These are phyloP conservation scores for Sclerotiophoma versabilis DNA, from an alignment of 2,329 filamentous ascomycete species.

Conservation along the genomic window DNA sequence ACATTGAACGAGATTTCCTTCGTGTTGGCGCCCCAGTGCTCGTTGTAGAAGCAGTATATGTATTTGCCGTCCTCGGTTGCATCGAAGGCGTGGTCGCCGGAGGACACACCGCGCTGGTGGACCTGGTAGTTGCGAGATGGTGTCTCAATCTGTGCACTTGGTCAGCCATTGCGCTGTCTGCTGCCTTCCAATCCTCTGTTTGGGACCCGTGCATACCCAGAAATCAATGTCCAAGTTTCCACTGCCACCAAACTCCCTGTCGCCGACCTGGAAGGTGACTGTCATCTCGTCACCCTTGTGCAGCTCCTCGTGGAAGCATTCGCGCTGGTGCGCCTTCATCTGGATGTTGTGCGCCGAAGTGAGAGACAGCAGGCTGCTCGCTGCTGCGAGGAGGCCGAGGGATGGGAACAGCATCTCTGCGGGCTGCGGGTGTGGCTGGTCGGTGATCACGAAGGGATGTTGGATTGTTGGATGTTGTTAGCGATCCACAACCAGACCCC, in stretches of 20 bases:
- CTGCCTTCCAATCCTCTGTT: too few relatives aligned
- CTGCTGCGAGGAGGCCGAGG: conserved; percentile 49
- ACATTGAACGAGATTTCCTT: conserved; percentile 99
- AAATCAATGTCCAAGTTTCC: conserved; percentile 98
- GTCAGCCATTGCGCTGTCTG: conserved; percentile 8
- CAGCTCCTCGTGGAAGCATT: conserved; percentile 96
- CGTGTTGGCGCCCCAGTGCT: conserved; percentile 93
- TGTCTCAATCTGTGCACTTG: conserved; percentile 71
- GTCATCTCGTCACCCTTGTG: conserved; percentile 98
- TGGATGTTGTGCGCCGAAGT: conserved; percentile 92
- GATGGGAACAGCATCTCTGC: conserved; percentile 47
- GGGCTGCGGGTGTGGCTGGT: conserved; percentile 18
- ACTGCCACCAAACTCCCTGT: conserved; percentile 91
- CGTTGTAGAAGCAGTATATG: conserved; percentile 98
- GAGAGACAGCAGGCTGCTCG: conserved; percentile 67
- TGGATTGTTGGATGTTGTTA: conserved; percentile 7
- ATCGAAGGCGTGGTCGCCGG: conserved; percentile 91
- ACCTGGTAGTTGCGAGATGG: conserved; percentile 78
- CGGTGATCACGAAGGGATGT: conserved; percentile 17
- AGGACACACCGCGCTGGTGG: conserved; percentile 81
- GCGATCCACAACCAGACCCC: conserved; percentile 12
- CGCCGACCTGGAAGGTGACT: conserved; percentile 96
- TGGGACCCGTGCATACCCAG: conserved; percentile 70
- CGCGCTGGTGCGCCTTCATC: conserved; percentile 87
- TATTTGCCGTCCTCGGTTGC: conserved; percentile 87